Percentiles rank a stretch among this genome's conserved stretches.
These are phyloP conservation scores for Chlorella sp. DNA, from an alignment of 139 green algal species.

Conservation along the genomic window DNA sequence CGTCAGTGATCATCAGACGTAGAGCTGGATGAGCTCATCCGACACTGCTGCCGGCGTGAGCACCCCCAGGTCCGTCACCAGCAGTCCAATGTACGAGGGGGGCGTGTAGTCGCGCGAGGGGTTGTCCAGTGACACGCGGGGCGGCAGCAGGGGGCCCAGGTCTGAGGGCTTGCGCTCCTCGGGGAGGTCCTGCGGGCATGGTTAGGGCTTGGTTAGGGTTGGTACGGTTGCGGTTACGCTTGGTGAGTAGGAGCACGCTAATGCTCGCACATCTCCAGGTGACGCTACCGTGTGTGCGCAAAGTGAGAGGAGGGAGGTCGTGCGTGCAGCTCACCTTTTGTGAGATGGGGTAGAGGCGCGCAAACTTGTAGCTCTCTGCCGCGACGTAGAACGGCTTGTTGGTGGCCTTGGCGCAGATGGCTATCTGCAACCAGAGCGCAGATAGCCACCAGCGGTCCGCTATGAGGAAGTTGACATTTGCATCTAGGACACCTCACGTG, in stretches of 20 bases:
- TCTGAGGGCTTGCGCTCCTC: constrained; percentile 74
- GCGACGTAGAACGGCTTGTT: constrained; percentile 91
- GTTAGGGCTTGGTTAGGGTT: no score
- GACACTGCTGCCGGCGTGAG: constrained; percentile 90
- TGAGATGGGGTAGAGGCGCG: constrained; percentile 7
- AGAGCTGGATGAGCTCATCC: constrained; percentile 96
- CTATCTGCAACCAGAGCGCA: no score
- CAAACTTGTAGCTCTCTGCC: constrained; percentile 87
- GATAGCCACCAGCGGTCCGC: background rate
- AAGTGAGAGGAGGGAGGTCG: background rate
- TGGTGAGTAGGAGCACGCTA: background rate
- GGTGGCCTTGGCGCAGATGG: constrained; percentile 55
- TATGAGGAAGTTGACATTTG: no score
- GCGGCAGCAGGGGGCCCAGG: constrained; percentile 70
- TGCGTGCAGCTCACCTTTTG: constrained; percentile 14
- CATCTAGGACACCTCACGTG: no score
- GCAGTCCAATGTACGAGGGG: constrained; percentile 75
- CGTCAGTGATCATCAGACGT: constrained; percentile 59
- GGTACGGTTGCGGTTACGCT: background rate
- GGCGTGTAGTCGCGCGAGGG: constrained; percentile 89
- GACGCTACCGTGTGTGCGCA: background rate
- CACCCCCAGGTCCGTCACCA: constrained; percentile 89
- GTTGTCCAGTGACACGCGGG: constrained; percentile 63
- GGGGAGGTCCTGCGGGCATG: constrained; percentile 56
- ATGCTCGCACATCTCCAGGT: background rate